Percentiles rank a stretch among this genome's conserved stretches.
Evolutionary conservation across 192 early-diverging fungal species (phyloP).

Genomic region (Entomortierella lignicola): DNA sequence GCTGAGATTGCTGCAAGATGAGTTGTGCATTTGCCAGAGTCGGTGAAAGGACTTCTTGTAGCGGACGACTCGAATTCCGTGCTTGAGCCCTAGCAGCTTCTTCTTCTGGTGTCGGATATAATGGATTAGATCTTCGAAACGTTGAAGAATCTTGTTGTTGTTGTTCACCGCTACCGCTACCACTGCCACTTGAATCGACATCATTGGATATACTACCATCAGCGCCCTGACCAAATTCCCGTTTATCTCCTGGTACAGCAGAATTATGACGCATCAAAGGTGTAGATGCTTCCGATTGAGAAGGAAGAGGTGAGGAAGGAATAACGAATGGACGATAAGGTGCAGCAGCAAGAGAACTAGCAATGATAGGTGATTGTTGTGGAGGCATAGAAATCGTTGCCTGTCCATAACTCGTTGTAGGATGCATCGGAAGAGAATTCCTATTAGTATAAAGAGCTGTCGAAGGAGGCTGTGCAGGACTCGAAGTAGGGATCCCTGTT

Average conservation of each 20-base stretch:
- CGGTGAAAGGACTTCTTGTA: conserved; percentile 13
- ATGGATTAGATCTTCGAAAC: conserved; percentile 1
- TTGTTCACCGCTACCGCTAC: neutral
- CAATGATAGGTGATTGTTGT: neutral
- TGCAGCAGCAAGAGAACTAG: conserved; percentile 5
- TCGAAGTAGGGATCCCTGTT: neutral
- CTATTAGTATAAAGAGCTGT: neutral
- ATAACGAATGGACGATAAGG: conserved; percentile 9
- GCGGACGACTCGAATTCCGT: neutral
- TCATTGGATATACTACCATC: neutral
- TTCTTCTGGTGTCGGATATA: neutral
- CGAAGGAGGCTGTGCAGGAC: neutral
- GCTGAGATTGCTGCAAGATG: conserved; percentile 24
- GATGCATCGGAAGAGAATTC: neutral
- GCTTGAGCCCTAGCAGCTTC: neutral
- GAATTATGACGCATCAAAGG: neutral
- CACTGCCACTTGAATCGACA: neutral
- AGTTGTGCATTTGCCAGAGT: conserved; percentile 24
- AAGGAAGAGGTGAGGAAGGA: conserved; percentile 1
- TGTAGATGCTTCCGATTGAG: neutral
- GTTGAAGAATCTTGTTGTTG: neutral
- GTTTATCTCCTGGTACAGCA: neutral
- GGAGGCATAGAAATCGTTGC: neutral
- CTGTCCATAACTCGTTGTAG: neutral
- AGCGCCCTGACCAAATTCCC: neutral